Conservation (phyloP, 1,139 yeast species). For the Yamadazyma epiphylla region DNA sequence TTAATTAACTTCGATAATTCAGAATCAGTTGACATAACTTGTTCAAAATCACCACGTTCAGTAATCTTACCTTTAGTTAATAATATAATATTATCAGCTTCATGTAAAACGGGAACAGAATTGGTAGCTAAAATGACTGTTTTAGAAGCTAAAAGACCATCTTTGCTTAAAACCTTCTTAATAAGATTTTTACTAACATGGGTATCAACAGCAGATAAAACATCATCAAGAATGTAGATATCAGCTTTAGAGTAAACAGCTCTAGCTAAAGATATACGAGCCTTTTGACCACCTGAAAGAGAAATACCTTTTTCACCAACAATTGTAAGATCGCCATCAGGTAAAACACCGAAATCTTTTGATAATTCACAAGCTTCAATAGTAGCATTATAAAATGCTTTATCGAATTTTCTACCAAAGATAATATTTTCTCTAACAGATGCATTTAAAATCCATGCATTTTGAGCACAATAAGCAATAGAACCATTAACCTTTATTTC, state of each 20-base stretch:
- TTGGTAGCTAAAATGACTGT: slow-evolving; percentile 37
- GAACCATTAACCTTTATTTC: slow-evolving; percentile 19
- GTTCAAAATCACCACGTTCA: slow-evolving; percentile 31
- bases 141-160: slow-evolving; percentile 28
- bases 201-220: slow-evolving; percentile 39
- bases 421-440: slow-evolving; percentile 39
- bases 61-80: slow-evolving; percentile 23
- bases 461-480: slow-evolving; percentile 34
- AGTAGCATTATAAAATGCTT: slow-evolving; percentile 25
- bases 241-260: slow-evolving; percentile 42
- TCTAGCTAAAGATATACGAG: slow-evolving; percentile 37
- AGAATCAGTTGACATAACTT: slow-evolving; percentile 18
- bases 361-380: slow-evolving; percentile 34
- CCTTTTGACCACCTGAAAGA: slow-evolving; percentile 46
- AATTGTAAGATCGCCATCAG: slow-evolving; percentile 39
- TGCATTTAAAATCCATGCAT: slow-evolving; percentile 41
- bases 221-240: slow-evolving; percentile 33
- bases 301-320: slow-evolving; percentile 46
- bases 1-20: slow-evolving; percentile 21
- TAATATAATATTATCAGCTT: slow-evolving; percentile 26
- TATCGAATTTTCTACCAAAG: slow-evolving; percentile 31
- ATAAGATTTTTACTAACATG: slow-evolving; percentile 36
- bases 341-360: slow-evolving; percentile 31
- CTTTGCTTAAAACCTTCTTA: slow-evolving; percentile 23
- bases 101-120: slow-evolving; percentile 30